Evolutionary conservation across 2,329 filamentous ascomycete genomes (phyloP).

Genomic region (Incumbomyces lentus): DNA sequence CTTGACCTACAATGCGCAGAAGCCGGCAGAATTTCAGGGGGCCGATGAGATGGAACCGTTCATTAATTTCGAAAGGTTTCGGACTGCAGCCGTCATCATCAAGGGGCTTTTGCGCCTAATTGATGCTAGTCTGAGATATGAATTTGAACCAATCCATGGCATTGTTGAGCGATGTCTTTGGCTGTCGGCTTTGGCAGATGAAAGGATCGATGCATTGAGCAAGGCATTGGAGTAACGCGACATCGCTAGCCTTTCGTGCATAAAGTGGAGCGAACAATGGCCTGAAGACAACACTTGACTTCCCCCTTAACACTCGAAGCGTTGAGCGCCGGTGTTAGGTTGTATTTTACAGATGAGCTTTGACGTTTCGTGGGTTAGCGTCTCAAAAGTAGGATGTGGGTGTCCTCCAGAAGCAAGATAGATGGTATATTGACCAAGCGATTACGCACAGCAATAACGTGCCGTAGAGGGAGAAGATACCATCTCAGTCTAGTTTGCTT

Average conservation of each 20-base stretch:
- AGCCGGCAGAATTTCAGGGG: conserved; percentile 47
- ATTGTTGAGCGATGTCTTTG: conserved; percentile 54
- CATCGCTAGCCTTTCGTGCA: background rate
- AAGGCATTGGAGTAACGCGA: conserved; percentile 28
- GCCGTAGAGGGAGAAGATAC: too few species aligned
- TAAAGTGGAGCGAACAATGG: too few species aligned
- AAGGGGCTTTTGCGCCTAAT: conserved; percentile 54
- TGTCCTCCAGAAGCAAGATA: too few species aligned
- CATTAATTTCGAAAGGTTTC: conserved; percentile 57
- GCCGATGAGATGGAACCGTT: conserved; percentile 42
- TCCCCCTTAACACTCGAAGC: too few species aligned
- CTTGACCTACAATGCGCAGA: conserved; percentile 57
- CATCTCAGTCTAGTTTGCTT: too few species aligned
- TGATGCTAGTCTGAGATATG: conserved; percentile 54
- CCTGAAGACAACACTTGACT: too few species aligned
- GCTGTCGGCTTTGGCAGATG: conserved; percentile 51
- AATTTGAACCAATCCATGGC: conserved; percentile 46
- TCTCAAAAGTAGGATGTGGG: too few species aligned
- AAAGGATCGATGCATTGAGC: conserved; percentile 42
- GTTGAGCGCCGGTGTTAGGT: too few species aligned
- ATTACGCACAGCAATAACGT: too few species aligned
- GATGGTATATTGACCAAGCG: too few species aligned
- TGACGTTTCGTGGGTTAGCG: too few species aligned
- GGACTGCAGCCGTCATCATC: conserved; percentile 54
- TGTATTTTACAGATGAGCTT: too few species aligned